phyloP scores from a whole-genome alignment of 2,329 filamentous ascomycete genomes.

The Colletotrichum incanum region DNA sequence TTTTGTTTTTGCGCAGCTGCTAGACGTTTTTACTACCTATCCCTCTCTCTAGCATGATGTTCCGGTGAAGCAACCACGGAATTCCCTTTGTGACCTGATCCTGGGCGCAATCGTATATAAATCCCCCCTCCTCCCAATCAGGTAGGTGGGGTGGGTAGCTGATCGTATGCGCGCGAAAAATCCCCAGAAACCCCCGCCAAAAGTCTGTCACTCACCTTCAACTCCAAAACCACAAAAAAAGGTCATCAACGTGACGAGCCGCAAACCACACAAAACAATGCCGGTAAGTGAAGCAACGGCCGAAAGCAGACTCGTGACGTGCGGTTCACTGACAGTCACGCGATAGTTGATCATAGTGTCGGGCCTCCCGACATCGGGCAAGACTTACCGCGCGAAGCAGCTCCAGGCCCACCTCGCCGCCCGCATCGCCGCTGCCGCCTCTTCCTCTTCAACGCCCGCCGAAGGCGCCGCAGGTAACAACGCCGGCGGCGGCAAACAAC shows the following conservation, averaged over 20 bases:
- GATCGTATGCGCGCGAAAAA: slow-evolving; percentile 10
- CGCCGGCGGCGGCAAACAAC: slow-evolving; percentile 42
- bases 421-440: slow-evolving; percentile 63
- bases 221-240: not conserved
- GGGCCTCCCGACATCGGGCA: slow-evolving; percentile 78
- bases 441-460: slow-evolving; percentile 36
- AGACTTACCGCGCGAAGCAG: slow-evolving; percentile 77
- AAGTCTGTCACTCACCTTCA: slow-evolving; percentile 13
- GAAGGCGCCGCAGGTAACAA: not conserved
- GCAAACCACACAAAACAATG: slow-evolving; percentile 17
- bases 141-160: slow-evolving; percentile 20
- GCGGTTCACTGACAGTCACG: not conserved
- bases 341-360: slow-evolving; percentile 79
- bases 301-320: not conserved
- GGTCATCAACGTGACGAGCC: not conserved
- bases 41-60: not conserved
- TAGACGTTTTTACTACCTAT: not conserved
- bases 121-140: not conserved
- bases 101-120: not conserved
- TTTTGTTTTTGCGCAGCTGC: too few relatives aligned
- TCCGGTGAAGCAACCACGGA: not conserved
- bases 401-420: slow-evolving; percentile 75
- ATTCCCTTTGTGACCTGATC: slow-evolving; percentile 8
- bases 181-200: slow-evolving; percentile 13
- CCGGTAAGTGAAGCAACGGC: slow-evolving; percentile 27